Conservation (phyloP, 768 basidiomycete species). For the Phlebiopsis gigantea region DNA sequence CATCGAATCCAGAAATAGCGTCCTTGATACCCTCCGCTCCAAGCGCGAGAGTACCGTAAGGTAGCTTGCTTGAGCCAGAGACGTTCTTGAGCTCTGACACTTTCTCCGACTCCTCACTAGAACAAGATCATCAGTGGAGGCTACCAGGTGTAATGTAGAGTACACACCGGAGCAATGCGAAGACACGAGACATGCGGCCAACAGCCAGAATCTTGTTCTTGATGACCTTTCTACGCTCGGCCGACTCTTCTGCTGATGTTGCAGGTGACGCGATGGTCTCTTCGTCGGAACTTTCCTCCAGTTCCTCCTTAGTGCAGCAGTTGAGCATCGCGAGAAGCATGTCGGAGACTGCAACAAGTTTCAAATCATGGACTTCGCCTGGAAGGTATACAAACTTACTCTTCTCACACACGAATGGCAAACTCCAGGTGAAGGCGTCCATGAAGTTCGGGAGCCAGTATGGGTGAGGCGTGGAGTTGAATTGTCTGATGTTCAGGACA, state of each 20-base stretch:
- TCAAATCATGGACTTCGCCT: neutral
- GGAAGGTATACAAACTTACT: conserved; percentile 49
- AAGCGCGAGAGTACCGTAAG: conserved; percentile 78
- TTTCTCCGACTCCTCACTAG: conserved; percentile 94
- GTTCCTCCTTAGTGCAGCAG: conserved; percentile 95
- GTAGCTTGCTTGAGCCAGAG: conserved; percentile 69
- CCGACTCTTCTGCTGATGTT: conserved; percentile 30
- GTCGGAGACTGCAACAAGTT: conserved; percentile 71
- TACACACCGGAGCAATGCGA: conserved; percentile 86
- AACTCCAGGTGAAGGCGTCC: conserved; percentile 97
- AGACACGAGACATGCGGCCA: conserved; percentile 93
- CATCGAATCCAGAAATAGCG: conserved; percentile 88
- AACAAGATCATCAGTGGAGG: too few relatives aligned
- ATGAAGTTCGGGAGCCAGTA: conserved; percentile 98
- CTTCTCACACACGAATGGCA: conserved; percentile 96
- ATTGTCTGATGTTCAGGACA: conserved; percentile 97
- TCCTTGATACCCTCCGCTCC: conserved; percentile 95
- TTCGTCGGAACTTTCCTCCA: conserved; percentile 67
- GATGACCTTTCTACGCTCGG: conserved; percentile 84
- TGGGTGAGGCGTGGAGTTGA: conserved; percentile 92
- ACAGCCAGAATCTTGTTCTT: conserved; percentile 99
- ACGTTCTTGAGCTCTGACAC: conserved; percentile 96
- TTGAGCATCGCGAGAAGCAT: conserved; percentile 98
- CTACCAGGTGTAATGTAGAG: neutral
- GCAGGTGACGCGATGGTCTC: conserved; percentile 31